Evolutionary conservation across 768 basidiomycete species (phyloP).

Genomic region (Suillus discolor): DNA sequence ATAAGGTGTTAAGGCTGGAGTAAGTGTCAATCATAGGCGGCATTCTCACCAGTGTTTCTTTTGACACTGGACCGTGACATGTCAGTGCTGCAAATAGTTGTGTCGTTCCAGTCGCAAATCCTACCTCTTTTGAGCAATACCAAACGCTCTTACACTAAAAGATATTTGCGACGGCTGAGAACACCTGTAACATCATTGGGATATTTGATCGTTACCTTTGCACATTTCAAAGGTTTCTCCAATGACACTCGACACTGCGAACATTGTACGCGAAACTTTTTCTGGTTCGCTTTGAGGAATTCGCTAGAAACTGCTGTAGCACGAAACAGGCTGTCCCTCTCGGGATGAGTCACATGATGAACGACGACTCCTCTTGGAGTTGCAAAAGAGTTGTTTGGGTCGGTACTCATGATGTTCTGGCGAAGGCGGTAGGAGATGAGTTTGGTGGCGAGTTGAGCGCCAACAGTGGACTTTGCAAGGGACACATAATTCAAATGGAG

Average conservation of each 20-base stretch:
- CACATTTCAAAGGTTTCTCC: conserved; percentile 1
- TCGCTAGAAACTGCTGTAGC: neutral
- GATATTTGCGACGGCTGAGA: neutral
- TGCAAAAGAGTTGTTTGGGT: neutral
- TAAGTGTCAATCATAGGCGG: neutral
- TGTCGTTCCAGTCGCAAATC: neutral
- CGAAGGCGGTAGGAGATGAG: neutral
- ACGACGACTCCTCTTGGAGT: neutral
- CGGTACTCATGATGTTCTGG: neutral
- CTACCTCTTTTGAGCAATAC: conserved; percentile 2
- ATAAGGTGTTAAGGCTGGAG: neutral
- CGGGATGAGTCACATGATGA: neutral
- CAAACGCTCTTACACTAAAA: neutral
- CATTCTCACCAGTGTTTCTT: neutral
- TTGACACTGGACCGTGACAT: neutral
- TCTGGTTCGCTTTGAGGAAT: neutral
- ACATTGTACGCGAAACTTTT: neutral
- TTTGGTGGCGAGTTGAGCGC: neutral
- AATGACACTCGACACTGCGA: neutral
- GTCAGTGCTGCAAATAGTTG: neutral
- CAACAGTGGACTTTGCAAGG: too few relatives aligned
- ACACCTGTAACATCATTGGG: neutral
- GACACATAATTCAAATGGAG: too few relatives aligned
- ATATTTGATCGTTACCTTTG: neutral
- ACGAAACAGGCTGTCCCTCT: neutral